A percentile compares a stretch with the other conserved stretches of the same genome.
These are phyloP conservation scores for Erysimum cheiri DNA, from an alignment of 441 rosid genomes.

Conservation along the genomic window DNA sequence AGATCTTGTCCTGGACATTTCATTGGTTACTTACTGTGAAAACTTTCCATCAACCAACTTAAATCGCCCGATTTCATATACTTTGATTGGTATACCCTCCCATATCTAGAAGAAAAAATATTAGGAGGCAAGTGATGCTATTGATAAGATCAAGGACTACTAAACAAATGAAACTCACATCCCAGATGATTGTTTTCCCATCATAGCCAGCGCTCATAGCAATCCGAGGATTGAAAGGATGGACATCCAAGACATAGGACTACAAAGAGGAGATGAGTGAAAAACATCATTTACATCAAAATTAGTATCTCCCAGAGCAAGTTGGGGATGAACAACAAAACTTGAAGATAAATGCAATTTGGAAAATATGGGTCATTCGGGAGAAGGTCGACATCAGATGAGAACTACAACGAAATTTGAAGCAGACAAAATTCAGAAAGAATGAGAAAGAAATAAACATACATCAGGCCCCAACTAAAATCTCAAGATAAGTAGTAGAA, in stretches of 20 bases:
- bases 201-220: slow-evolving; percentile 94
- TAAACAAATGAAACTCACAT: slow-evolving; percentile 62
- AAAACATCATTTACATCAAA: slow-evolving; percentile 19
- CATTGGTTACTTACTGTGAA: slow-evolving; percentile 74
- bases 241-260: slow-evolving; percentile 92
- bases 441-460: neutral
- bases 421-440: neutral
- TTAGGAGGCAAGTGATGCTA: slow-evolving; percentile 35
- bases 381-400: slow-evolving; percentile 32
- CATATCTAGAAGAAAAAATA: slow-evolving; percentile 64
- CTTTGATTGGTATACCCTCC: slow-evolving; percentile 79
- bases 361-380: slow-evolving; percentile 9
- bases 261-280: slow-evolving; percentile 47
- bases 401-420: slow-evolving; percentile 27
- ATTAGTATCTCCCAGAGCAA: slow-evolving; percentile 27
- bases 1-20: slow-evolving; percentile 31
- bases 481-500: slow-evolving; percentile 32
- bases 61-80: slow-evolving; percentile 69
- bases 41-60: slow-evolving; percentile 89
- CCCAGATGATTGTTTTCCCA: slow-evolving; percentile 87
- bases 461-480: slow-evolving; percentile 32
- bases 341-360: slow-evolving; percentile 19
- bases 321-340: slow-evolving; percentile 18
- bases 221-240: slow-evolving; percentile 86
- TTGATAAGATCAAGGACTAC: slow-evolving; percentile 35